Conservation (phyloP, 2,329 filamentous ascomycete species). For the Eutypella sp. region DNA sequence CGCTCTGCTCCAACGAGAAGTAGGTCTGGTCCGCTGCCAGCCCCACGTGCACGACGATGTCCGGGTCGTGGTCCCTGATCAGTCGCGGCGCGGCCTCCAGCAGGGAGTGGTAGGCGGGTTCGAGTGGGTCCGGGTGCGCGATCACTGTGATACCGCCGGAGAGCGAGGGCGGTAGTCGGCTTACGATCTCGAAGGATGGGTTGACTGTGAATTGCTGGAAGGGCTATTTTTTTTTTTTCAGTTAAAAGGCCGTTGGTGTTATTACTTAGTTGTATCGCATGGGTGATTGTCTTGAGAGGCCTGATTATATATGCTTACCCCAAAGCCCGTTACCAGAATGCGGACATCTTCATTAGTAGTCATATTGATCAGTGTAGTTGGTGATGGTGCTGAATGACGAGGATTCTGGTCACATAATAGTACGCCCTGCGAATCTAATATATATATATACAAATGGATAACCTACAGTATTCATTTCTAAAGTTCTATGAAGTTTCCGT, state of each 20-base stretch:
- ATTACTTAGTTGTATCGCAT: too few relatives aligned
- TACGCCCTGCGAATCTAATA: too few relatives aligned
- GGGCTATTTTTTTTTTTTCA: neutral
- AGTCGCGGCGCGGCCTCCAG: neutral
- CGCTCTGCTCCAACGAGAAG: conserved; percentile 1
- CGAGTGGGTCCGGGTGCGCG: conserved; percentile 1
- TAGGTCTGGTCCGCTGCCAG: conserved; percentile 2
- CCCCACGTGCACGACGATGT: conserved; percentile 4
- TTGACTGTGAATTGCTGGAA: neutral
- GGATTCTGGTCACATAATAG: too few relatives aligned
- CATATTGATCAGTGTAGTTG: neutral
- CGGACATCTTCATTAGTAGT: neutral
- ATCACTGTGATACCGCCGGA: conserved; percentile 1
- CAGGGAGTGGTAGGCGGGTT: neutral
- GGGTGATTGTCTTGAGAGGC: neutral
- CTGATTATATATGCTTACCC: neutral
- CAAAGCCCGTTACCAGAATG: conserved; percentile 1
- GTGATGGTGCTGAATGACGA: too few relatives aligned
- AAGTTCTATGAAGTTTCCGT: too few relatives aligned
- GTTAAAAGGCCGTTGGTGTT: too few relatives aligned
- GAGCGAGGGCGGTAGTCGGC: neutral
- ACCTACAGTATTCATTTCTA: too few relatives aligned
- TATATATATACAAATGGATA: too few relatives aligned
- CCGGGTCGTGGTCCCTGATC: conserved; percentile 1
- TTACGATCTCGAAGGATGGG: conserved; percentile 2